Percentiles rank a stretch among this genome's conserved stretches.
These are phyloP conservation scores for Lachnellula occidentalis DNA, from an alignment of 2,329 filamentous ascomycete species.

Conservation along the genomic window DNA sequence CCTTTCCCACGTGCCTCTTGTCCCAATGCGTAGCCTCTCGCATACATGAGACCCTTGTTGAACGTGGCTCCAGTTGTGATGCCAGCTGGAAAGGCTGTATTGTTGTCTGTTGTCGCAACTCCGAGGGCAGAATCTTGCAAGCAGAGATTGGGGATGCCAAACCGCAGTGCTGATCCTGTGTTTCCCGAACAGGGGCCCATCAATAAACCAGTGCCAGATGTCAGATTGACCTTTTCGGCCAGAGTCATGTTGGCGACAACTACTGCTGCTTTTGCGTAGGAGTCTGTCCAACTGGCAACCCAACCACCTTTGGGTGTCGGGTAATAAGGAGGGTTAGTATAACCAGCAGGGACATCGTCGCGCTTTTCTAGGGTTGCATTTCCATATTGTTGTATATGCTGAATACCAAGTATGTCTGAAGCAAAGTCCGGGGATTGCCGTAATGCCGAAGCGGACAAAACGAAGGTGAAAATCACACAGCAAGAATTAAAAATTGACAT, in stretches of 20 bases:
- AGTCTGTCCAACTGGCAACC: constrained; percentile 51
- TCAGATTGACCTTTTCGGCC: constrained; percentile 76
- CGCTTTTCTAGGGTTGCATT: constrained; percentile 10
- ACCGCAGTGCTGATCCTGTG: constrained; percentile 62
- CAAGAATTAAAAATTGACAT: constrained; percentile 5
- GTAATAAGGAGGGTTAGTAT: constrained; percentile 27
- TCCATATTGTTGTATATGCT: not conserved
- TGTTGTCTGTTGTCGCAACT: constrained; percentile 66
- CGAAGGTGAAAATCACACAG: not conserved
- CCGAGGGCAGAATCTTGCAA: constrained; percentile 68
- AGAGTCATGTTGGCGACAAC: constrained; percentile 72
- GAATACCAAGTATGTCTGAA: constrained; percentile 1
- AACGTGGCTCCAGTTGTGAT: constrained; percentile 72
- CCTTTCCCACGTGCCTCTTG: constrained; percentile 70
- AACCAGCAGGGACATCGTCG: constrained; percentile 23
- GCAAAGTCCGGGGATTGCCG: constrained; percentile 11
- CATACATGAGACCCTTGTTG: constrained; percentile 66
- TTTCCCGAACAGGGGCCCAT: constrained; percentile 74
- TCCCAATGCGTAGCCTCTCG: constrained; percentile 62
- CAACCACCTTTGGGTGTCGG: constrained; percentile 50
- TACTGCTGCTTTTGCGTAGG: constrained; percentile 63
- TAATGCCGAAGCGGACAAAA: not conserved
- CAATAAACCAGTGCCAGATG: constrained; percentile 62
- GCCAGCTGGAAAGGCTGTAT: constrained; percentile 73
- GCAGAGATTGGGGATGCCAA: constrained; percentile 68